A percentile compares a stretch with the other conserved stretches of the same genome.
phyloP scores from a whole-genome alignment of 1,284 basidiomycete species.

The Tilletia walkeri region DNA sequence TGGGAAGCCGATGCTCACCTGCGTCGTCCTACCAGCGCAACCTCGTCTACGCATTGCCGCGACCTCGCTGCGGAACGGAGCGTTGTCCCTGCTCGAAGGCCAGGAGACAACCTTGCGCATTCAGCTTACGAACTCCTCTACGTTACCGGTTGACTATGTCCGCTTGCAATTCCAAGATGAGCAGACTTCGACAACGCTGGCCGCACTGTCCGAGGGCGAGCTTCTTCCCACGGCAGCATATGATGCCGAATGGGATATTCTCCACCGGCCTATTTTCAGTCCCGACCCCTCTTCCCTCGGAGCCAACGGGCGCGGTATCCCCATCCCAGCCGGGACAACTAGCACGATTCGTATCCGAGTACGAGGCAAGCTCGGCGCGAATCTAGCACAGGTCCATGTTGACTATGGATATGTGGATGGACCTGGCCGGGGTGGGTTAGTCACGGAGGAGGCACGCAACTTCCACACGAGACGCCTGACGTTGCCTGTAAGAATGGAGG shows the following conservation, averaged over 20 bases:
- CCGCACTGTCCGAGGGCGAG: constrained; percentile 70
- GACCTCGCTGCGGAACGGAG: neutral
- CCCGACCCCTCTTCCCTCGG: constrained; percentile 61
- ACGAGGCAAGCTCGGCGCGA: constrained; percentile 83
- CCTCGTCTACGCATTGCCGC: constrained; percentile 6
- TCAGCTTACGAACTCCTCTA: constrained; percentile 77
- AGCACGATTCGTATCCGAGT: constrained; percentile 70
- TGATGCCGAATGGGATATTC: constrained; percentile 80
- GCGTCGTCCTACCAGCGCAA: constrained; percentile 70
- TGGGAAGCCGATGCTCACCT: constrained; percentile 62
- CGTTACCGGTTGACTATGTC: constrained; percentile 77
- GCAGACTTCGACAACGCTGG: constrained; percentile 72
- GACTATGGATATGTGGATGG: constrained; percentile 73
- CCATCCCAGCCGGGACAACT: constrained; percentile 63
- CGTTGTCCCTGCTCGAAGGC: constrained; percentile 62
- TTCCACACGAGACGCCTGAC: constrained; percentile 81
- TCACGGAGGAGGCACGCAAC: constrained; percentile 52
- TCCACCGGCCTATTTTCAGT: constrained; percentile 75
- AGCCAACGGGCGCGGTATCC: neutral
- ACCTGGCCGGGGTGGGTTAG: constrained; percentile 57
- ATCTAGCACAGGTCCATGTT: constrained; percentile 72
- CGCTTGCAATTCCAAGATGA: constrained; percentile 84
- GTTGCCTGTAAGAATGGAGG: constrained; percentile 81
- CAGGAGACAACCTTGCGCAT: constrained; percentile 81
- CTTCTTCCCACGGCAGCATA: constrained; percentile 80